Base-by-base conservation (phyloP, 176 grass and related monocot species). In the Phragmites australis region DNA sequence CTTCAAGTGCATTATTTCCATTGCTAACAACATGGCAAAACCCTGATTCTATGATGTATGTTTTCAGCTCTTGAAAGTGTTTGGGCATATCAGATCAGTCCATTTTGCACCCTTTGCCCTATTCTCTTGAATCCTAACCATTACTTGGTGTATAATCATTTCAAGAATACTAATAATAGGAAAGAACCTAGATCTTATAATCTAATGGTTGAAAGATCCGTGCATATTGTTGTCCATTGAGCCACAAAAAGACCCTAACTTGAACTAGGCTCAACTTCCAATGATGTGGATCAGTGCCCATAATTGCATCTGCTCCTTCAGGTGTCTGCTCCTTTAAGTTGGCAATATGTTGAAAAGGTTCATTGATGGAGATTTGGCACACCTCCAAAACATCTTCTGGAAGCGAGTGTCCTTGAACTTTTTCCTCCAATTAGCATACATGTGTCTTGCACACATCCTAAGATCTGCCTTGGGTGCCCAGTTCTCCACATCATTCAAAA, bases 101-200 rank as follows among this genome's bases (percentile, higher is more conserved):
- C 53, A 55, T n/a, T 3, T 55, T 23, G 9, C 21, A 22, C 8
- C 53, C 53, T 55, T 55, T 3, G 0, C 18, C 53, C 53, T 55
- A 9, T 55, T 55, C 1, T 23, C n/a, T 9, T 55, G n/a, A n/a
- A 55, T 55, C 22, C n/a, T 55, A 1, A 55, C 53, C n/a, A 55
- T 55, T 8, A 55, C 53, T 55, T 55, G n/a, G 8, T 21, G 6
- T 9, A 19, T 55, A 37, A 37, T 37, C 34, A 37, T 37, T 37
- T 37, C 5, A 37, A 37, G 34, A n/a, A 96, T 96, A 30, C 53
- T 56, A 3, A 56, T 25, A 0, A 56, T 56, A 23, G 53, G 53
- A 25, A 56, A 22, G 9, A 56, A 56, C 53, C 53, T 56, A 11
- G 22, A 2, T 25, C 23, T 23, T n/a, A 56, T 1, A 23, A 56